Evolutionary conservation across 306 rosid genomes (phyloP).

Genomic region (Cucurbita moschata): DNA sequence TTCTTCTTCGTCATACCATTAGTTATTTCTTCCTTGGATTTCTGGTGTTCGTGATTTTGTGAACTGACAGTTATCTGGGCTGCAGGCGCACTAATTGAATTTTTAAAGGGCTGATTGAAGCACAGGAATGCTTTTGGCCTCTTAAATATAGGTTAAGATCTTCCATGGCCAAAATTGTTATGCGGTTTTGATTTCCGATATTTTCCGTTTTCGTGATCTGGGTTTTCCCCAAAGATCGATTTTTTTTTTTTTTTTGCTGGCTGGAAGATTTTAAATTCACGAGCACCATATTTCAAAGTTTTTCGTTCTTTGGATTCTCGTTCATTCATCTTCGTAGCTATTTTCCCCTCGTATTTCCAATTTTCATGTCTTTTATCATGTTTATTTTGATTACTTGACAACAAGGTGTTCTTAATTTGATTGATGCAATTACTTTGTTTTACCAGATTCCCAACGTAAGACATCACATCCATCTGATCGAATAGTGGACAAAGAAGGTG

Average conservation of each 20-base stretch:
- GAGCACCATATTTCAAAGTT: background rate
- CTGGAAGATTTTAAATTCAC: background rate
- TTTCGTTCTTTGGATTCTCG: background rate
- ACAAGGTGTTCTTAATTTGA: background rate
- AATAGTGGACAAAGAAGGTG: constrained; percentile 14
- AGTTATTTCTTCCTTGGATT: constrained; percentile 12
- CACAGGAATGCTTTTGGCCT: constrained; percentile 27
- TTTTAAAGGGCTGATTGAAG: constrained; percentile 44
- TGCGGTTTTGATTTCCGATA: background rate
- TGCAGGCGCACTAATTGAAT: constrained; percentile 30
- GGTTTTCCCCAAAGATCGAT: background rate
- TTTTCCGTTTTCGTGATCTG: background rate
- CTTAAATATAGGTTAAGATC: constrained; percentile 33
- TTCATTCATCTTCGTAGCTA: background rate
- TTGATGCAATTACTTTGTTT: background rate
- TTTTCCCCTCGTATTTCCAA: background rate
- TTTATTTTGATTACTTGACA: background rate
- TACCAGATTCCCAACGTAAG: constrained; percentile 24
- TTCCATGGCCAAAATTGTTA: constrained; percentile 21
- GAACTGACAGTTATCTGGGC: constrained; percentile 37
- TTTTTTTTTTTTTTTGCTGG: background rate
- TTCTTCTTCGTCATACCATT: constrained; percentile 2
- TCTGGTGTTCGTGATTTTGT: constrained; percentile 16
- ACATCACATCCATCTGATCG: constrained; percentile 7
- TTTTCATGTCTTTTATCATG: background rate